A percentile compares a stretch with the other conserved stretches of the same genome.
phyloP scores from a whole-genome alignment of 2,329 filamentous ascomycete genomes.

The Cadophora gregata region DNA sequence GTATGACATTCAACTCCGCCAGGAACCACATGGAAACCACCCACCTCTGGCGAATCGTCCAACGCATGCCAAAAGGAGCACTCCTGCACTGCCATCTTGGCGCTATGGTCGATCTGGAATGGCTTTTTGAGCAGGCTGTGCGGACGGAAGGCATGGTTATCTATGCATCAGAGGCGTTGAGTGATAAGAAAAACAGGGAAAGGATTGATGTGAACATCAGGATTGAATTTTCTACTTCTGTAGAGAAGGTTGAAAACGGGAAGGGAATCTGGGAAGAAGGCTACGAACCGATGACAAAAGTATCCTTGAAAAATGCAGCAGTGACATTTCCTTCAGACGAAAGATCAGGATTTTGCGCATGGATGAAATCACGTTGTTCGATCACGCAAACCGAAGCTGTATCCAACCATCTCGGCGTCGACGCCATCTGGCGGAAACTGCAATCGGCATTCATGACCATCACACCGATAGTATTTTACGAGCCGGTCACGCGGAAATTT shows the following conservation, averaged over 20 bases:
- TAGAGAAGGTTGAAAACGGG: constrained; percentile 40
- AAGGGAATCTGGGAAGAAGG: constrained; percentile 64
- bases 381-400: constrained; percentile 74
- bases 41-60: constrained; percentile 81
- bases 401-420: constrained; percentile 80
- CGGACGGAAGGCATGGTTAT: constrained; percentile 77
- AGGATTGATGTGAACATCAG: constrained; percentile 59
- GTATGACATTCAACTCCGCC: constrained; percentile 89
- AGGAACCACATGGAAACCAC: constrained; percentile 82
- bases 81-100: constrained; percentile 88
- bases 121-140: constrained; percentile 73
- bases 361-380: constrained; percentile 74
- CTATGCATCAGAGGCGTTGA: constrained; percentile 58
- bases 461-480: constrained; percentile 78
- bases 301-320: constrained; percentile 62
- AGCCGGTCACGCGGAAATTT: constrained; percentile 83
- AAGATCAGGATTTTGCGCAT: constrained; percentile 70
- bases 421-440: constrained; percentile 85
- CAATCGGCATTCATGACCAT: constrained; percentile 72
- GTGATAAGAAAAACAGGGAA: constrained; percentile 55
- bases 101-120: constrained; percentile 86
- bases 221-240: constrained; percentile 55
- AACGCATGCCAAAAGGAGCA: constrained; percentile 84
- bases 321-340: constrained; percentile 72
- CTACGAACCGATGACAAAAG: constrained; percentile 55